Evolutionary conservation across 1,284 basidiomycete species (phyloP), one percentile per base, ranked within the genome.

Genomic region (Irpex sp.): DNA sequence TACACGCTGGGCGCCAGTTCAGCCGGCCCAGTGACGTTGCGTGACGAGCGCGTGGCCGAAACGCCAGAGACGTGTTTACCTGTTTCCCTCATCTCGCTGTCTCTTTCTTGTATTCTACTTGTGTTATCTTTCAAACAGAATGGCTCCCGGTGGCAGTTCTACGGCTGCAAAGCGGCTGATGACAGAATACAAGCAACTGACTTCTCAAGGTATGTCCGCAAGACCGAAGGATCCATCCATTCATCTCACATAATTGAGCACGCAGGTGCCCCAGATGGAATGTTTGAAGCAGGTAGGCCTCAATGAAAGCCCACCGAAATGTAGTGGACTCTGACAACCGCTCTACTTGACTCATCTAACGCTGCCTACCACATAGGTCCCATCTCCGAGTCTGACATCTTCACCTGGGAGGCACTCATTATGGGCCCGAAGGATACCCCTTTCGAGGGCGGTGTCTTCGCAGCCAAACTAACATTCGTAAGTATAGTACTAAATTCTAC

Each of bases 351-450:
- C 38, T 57, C 19, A 63, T 64, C 40, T 58, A 26, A 40, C 56
- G 31, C 64, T 19, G 44, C 13, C 11, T 60, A 52, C 26, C 40
- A 57, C 64, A 65, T 72, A 89, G 94, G 94, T 0, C 95, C 95
- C 54, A 85, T 98, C 71, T 90, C 91, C 56, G 97, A 99, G 78
- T 89, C 92, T 68, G 95, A 99, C 80, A 96, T 99, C 82, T 94
- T 99, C 75, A 92, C 91, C 67, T 99, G 97, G 97, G 97, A 98
- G 78, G 96, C 96, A 15, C 83, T 99, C 69, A 96, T 99, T 65
- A 91, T 89, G 70, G 97, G 97, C 1, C 97, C 97, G 11, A 95
- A 97, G 73, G 97, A 96, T 68, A 99, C 97, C 52, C 97, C 97
- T 0, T 99, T 97, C 75, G 97, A 99, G 82, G 97, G 96, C 59